Evolutionary conservation across 257 asterid genomes (phyloP), one percentile per base, ranked within the genome.

Genomic region (Nicotiana knightiana): DNA sequence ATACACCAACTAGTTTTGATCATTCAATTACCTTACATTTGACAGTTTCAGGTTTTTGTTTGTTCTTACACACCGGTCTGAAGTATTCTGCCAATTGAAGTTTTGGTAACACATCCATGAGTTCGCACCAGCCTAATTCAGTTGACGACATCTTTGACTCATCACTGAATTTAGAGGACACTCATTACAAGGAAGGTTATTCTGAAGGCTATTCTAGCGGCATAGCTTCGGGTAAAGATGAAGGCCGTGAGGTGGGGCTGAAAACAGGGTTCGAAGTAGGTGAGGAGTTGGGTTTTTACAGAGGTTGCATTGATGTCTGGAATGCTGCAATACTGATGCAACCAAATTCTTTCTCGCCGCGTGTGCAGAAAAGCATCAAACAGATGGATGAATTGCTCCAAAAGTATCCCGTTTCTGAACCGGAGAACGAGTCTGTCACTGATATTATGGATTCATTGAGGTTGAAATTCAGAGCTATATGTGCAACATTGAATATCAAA

Each of bases 191-290:
- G 57, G 87, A 91, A 82, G 93, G 95, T 6, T 91, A 90, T 73
- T 80, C 76, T 0, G 94, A 90, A 77, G 97, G 97, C 68, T 88
- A 89, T 37, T 89, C 89, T 3, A 93, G 89, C 67, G 97, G 97
- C 26, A 67, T 89, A 46, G 77, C 82, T 63, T 82, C 93, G 3
- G 92, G 95, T 0, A 90, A 87, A 82, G 89, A 88, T 73, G 97
- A 90, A 75, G 95, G 95, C 70, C 81, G 82, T 10, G 85, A 87
- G 83, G 93, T 93, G 71, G 92, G 97, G 76, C 85, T 91, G 12
- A 89, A 87, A 83, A 85, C 82, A 55, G 94, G 97, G 65, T 94
- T 91, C 55, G 86, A 91, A 86, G 81, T 83, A 21, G 97, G 97
- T 58, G 89, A 89, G 59, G 93, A 92, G 81, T 78, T 91, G 83